Base-by-base conservation (phyloP, 768 basidiomycete species). In the Xerocomellus chrysenteron region DNA sequence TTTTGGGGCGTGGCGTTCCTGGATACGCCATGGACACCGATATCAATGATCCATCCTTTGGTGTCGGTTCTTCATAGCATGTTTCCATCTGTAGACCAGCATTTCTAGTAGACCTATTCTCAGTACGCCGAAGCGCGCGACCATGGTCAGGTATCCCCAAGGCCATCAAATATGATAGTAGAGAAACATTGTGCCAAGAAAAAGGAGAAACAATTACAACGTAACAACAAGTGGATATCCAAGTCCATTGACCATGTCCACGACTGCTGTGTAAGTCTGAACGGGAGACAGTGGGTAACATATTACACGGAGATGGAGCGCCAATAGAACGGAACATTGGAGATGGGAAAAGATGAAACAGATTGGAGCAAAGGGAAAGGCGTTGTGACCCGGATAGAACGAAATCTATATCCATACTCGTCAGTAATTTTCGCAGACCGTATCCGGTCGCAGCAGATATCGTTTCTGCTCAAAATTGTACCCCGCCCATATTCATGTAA, bases 211-310 rank as follows among this genome's bases (percentile, higher is more conserved):
- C 71, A 71, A 75, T 74, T 79, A 80, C 80, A 82, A 76, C 72
- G 70, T 69, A 78, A 75, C 76, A 77, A 75, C 73, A 75, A 73
- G 66, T 77, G 75, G 74, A 73, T 68, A 74, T 78, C 79, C 78
- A 73, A 72, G 81, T 82, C 80, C 81, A 76, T 80, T 79, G 78
- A 79, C 80, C 74, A 58, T 67, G 71, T 74, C 67, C 74, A 71
- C 62, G 59, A 57, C 58, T 61, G 58, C 64, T 71, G 61, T 69
- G 66, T 65, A 55, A 58, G 50, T 60, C 55, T 64, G 68, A 70
- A 67, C 55, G 52, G 50, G 36, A 66, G 58, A 50, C 69, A 40
- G 40, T 64, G 68, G 69, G 68, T 71, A 73, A 68, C 69, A 57
- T 56, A 57, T 67, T 64, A 65, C 55, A 66, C 47, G 46, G 59